These are phyloP conservation scores for Schizosaccharomyces cryophilus DNA, from an alignment of 805 yeast species.

Conservation along the genomic window DNA sequence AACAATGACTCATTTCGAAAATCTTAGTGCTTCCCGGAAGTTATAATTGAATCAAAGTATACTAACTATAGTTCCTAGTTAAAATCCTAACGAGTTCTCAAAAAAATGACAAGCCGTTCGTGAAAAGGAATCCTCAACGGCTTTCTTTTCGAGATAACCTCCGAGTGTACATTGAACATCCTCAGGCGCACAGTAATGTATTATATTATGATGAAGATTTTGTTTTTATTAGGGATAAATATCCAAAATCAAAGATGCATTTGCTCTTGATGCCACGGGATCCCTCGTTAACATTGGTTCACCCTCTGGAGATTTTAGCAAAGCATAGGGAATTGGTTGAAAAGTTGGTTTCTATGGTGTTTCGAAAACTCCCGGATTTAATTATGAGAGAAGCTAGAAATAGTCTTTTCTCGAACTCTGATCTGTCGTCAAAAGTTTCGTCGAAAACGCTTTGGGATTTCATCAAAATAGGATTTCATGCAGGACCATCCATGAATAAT, in stretches of 20 bases:
- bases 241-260: constrained; percentile 40
- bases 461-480: constrained; percentile 38
- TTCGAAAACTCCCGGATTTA: constrained; percentile 22
- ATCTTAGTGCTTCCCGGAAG: no score
- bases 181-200: constrained; percentile 3
- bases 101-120: not conserved
- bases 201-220: not conserved
- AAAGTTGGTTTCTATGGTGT: not conserved
- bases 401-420: constrained; percentile 6
- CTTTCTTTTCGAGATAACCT: not conserved
- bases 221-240: constrained; percentile 29
- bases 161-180: constrained; percentile 2
- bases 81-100: not conserved
- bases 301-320: constrained; percentile 29
- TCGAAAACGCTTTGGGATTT: constrained; percentile 5
- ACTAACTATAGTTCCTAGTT: not conserved
- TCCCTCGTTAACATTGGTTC: constrained; percentile 17
- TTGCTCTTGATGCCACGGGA: constrained; percentile 35
- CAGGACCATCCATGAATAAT: constrained; percentile 44
- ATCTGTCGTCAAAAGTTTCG: constrained; percentile 5
- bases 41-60: no score
- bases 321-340: constrained; percentile 9
- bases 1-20: no score
- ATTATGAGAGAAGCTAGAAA: constrained; percentile 14
- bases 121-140: not conserved